These are phyloP conservation scores for Cryptosporidium sp. DNA, from an alignment of 169 alveolate species.

Conservation along the genomic window DNA sequence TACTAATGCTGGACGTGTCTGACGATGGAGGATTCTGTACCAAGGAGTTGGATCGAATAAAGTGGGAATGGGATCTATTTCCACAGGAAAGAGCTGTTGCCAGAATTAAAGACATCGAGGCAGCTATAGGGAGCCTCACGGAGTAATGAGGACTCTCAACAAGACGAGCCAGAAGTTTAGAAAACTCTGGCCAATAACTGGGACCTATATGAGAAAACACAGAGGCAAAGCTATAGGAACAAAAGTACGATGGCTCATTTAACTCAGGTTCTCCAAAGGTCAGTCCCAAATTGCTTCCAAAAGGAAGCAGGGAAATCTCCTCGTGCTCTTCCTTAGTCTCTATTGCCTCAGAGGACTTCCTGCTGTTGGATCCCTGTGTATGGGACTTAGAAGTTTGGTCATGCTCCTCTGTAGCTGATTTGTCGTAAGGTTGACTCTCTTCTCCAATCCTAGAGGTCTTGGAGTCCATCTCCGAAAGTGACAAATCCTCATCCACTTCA, in stretches of 20 bases:
- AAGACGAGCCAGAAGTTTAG: constrained; percentile 6
- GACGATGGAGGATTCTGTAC: background rate
- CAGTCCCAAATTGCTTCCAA: constrained; percentile 43
- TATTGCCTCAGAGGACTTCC: background rate
- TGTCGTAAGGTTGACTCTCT: background rate
- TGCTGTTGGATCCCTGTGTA: background rate
- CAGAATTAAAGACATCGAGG: constrained; percentile 52
- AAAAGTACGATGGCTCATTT: constrained; percentile 41
- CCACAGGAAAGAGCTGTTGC: constrained; percentile 54
- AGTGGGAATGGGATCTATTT: background rate
- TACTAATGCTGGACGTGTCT: background rate
- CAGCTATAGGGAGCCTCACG: constrained; percentile 65
- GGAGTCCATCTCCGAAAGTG: background rate
- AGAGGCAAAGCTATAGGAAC: constrained; percentile 63
- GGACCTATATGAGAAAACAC: constrained; percentile 56
- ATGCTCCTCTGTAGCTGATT: background rate
- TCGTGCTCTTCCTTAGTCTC: background rate
- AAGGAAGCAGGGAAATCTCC: constrained; percentile 45
- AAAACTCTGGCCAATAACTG: constrained; percentile 34
- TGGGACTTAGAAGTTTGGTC: background rate
- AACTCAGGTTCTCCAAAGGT: constrained; percentile 35
- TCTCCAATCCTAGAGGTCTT: background rate
- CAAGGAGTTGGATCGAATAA: background rate
- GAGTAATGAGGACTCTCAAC: constrained; percentile 12
- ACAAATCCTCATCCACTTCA: background rate